Evolutionary conservation across 768 basidiomycete genomes (phyloP), one percentile per base, ranked within the genome.

Genomic region (Hygrophoropsis aurantiaca): DNA sequence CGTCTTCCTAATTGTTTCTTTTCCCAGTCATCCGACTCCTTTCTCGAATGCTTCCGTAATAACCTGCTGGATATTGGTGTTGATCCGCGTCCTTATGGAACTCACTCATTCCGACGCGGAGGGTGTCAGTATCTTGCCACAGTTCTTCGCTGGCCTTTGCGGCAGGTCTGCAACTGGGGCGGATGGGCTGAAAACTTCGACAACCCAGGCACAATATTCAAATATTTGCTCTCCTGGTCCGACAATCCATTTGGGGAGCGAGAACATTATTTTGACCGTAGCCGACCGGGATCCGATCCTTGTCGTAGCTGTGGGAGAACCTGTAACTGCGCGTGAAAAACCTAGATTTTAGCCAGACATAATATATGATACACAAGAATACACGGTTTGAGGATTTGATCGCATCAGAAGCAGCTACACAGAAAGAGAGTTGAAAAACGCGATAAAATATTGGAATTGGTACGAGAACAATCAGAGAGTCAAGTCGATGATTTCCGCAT

Each of bases 121-220:
- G 71, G 73, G 0, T 71, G 69, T 45, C 73, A 76, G 44, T 75
- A 64, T 37, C 56, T 74, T 18, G 49, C 61, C 5, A 49, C 49
- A 2, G 47, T 56, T 7, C 51, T 54, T 2, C 58, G 65, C 1
- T 75, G 74, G 73, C 52, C 58, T 0, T 50, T 75, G 3, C 49
- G 63, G 0, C 51, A 57, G 8, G 70, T 77, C n/a, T 77, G 74
- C 40, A 64, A 68, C 16, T 76, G 74, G 73, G 74, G 69, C 38
- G 75, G 73, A 5, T 77, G 74, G 74, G 40, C 40, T 33, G 65
- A 57, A 4, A 66, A 74, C 33, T 70, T 71, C 38, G 64, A 66
- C 5, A 62, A 63, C 42, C 40, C 27, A n/a, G 36, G 67, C 46
- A 74, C 71, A 0, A 72, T 77, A 37, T 68, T 75, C 41, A 69